Evolutionary conservation across 2,329 filamentous ascomycete species (phyloP).

Genomic region (Arthrobotrys megalospora): DNA sequence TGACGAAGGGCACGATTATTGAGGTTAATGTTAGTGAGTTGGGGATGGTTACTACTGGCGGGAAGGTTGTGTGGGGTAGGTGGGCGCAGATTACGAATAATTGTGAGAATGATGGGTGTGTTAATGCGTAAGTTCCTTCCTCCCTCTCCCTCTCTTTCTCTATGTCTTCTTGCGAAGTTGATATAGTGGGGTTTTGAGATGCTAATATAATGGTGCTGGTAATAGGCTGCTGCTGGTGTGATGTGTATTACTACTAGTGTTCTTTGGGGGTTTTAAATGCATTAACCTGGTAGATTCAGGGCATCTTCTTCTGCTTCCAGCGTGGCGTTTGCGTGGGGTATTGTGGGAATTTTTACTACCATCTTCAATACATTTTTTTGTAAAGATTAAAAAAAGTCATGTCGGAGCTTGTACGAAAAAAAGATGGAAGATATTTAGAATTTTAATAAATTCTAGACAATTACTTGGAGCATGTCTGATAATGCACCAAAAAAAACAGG

Average conservation of each 20-base stretch:
- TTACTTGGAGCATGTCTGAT: too few species aligned
- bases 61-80: conserved; percentile 93
- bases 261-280: background rate
- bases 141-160: background rate
- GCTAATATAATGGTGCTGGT: conserved; percentile 28
- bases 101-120: conserved; percentile 75
- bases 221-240: conserved; percentile 54
- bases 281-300: background rate
- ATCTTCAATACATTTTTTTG: background rate
- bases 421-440: too few species aligned
- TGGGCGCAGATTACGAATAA: conserved; percentile 80
- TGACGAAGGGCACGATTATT: conserved; percentile 86
- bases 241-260: too few species aligned
- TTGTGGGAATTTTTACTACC: background rate
- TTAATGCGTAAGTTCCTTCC: conserved; percentile 72
- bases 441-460: too few species aligned
- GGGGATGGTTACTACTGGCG: conserved; percentile 88
- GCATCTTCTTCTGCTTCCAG: conserved; percentile 7
- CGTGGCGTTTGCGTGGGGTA: conserved; percentile 12
- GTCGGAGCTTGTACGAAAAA: too few species aligned
- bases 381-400: background rate
- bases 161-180: background rate
- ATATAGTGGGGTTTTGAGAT: too few species aligned
- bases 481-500: too few species aligned
- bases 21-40: conserved; percentile 96